Base-by-base conservation (phyloP, 1,284 basidiomycete genomes). In the Rhodofomes roseus region DNA sequence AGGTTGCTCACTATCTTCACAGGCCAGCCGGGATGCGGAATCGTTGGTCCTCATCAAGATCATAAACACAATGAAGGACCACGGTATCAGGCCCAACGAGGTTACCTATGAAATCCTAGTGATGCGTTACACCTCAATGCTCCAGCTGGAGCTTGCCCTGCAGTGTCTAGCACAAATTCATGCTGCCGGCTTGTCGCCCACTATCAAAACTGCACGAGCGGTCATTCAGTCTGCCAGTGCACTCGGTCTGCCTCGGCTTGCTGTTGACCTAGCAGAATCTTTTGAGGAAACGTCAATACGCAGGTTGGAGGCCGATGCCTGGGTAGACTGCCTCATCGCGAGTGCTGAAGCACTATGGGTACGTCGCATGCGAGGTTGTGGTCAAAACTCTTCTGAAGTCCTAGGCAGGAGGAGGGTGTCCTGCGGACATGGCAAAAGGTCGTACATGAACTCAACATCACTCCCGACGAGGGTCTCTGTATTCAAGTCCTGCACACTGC, bases 401-500 rank as follows among this genome's bases (percentile, higher is more conserved):
- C 50, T 34, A 12, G 60, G 57, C 31, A 95, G 91, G 74, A 79
- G 23, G 84, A 90, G 6, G 92, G 91, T 11, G 84, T 89, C 4
- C 62, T 77, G 37, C 69, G 71, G 54, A 84, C 83, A 43, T 95
- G 92, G 93, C 66, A 80, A 9, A 80, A 80, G 40, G 77, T 84
- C 27, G 82, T 87, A 2, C 68, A 79, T 9, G 77, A 80, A 22
- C 70, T 83, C 39, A 76, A 77, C 50, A 69, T 88, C 54, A 74
- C 77, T 0, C 90, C 89, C 0, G 88, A 91, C 65, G 91, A 94
- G 76, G 92, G 92, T 0, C 71, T 88, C 18, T 87, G 89, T 65
- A 67, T 88, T 16, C 76, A 81, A 34, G 83, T 93, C 12, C 81
- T 95, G 23, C 79, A 89, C 63, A 84, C 87, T 1, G 90, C 90